A percentile compares a stretch with the other conserved stretches of the same genome.
Conservation (phyloP, 345 rosid species). For the Gynandropsis gynandra region DNA sequence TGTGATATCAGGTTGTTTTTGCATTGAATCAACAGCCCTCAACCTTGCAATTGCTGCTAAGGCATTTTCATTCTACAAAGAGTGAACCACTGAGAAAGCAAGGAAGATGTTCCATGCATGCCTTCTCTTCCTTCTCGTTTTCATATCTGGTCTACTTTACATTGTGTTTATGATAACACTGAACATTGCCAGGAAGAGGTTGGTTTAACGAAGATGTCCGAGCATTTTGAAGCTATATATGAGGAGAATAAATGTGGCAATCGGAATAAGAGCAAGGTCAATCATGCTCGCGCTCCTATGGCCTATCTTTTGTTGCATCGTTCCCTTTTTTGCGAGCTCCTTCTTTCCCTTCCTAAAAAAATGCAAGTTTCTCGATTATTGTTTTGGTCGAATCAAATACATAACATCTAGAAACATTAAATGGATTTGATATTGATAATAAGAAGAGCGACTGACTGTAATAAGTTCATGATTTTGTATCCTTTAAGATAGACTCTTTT, state of each 20-base stretch:
- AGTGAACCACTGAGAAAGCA: slow-evolving; percentile 61
- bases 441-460: slow-evolving; percentile 6
- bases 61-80: slow-evolving; percentile 69
- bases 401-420: slow-evolving; percentile 10
- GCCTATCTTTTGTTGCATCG: slow-evolving; percentile 81
- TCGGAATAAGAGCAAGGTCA: slow-evolving; percentile 19
- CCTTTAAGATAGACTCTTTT: no score
- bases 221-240: slow-evolving; percentile 14
- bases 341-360: slow-evolving; percentile 32
- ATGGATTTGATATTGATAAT: slow-evolving; percentile 12
- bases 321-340: slow-evolving; percentile 92
- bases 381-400: slow-evolving; percentile 7
- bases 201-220: slow-evolving; percentile 6
- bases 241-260: slow-evolving; percentile 19
- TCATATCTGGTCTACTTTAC: slow-evolving; percentile 73
- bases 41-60: slow-evolving; percentile 71
- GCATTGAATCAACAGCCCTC: slow-evolving; percentile 57
- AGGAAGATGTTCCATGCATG: slow-evolving; percentile 79
- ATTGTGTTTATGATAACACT: slow-evolving; percentile 44
- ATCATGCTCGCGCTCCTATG: slow-evolving; percentile 44
- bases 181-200: slow-evolving; percentile 27
- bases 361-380: slow-evolving; percentile 13
- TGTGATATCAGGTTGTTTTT: slow-evolving; percentile 76
- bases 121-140: slow-evolving; percentile 81
- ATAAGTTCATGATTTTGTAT: neutral